phyloP scores from a whole-genome alignment of 176 grass and related monocot species.

The Alloteropsis semialata region DNA sequence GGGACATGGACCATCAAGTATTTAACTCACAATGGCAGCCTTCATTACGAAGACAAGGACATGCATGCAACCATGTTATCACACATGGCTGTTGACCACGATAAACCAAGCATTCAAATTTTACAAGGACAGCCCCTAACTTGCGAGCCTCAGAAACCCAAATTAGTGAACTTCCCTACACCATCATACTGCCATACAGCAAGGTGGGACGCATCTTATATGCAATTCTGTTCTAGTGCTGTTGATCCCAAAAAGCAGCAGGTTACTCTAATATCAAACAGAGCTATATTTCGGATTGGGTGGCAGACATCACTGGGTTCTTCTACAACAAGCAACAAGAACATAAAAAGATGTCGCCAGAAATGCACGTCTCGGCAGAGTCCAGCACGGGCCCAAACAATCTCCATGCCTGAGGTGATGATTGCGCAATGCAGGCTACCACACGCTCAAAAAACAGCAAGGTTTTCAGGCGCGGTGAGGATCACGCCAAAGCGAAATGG shows the following conservation, averaged over 20 bases:
- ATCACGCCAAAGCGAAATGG: neutral
- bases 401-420: neutral
- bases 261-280: neutral
- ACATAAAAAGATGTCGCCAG: neutral
- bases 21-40: neutral
- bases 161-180: neutral
- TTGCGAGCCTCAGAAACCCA: constrained; percentile 1
- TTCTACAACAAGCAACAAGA: neutral
- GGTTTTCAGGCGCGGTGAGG: neutral
- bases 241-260: neutral
- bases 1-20: neutral
- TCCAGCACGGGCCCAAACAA: neutral
- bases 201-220: neutral
- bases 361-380: neutral
- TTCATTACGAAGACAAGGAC: neutral
- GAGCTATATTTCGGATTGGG: neutral
- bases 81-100: neutral
- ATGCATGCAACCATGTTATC: neutral
- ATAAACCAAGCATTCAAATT: neutral
- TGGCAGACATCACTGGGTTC: neutral
- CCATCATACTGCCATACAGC: neutral
- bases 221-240: neutral
- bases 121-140: neutral
- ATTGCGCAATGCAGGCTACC: constrained; percentile 14
- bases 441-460: neutral